Base-by-base conservation (phyloP, 31 red algal species). In the Porphyra umbilicalis region DNA sequence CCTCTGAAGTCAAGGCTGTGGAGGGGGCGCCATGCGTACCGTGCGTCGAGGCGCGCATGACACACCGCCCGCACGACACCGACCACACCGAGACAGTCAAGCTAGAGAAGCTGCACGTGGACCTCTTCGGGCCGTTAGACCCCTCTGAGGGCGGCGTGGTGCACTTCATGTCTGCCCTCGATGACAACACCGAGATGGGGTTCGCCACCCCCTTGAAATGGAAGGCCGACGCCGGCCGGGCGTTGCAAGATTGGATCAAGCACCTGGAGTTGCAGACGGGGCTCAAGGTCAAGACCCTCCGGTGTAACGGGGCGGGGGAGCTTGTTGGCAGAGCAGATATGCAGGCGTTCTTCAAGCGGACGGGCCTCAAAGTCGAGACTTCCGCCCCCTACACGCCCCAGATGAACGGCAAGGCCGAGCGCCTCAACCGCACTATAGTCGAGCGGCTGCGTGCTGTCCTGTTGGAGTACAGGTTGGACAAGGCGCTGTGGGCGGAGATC, bases 341-440 rank as follows among this genome's bases (percentile, higher is more conserved):
- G 76, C n/a, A 44, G 46, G 80, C 81, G 35, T 88, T 85, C 44
- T 83, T 93, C 32, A 14, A 81, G 34, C 1, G 46, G n/a, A 81
- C 78, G 34, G 82, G 85, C 38, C 85, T 93, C 68, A 33, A 35
- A 32, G 35, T 75, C 32, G 74, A 79, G 29, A 44, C 10, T 10
- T 36, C 90, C 3, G 78, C 42, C 32, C 81, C 85, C 68, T 85
- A 85, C 33, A 78, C 82, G 18, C 86, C 90, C 31, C 79, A 93
- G n/a, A 16, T 78, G 30, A 93, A 88, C 78, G 82, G 85, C 6
- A 40, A 85, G 2, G 82, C 85, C 0, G 86, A 93, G 68, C 82
- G 90, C 74, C 40, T 79, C 6, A 93, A 88, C 83, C 68, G 86
- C n/a, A 88, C 71, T 11, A 81, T 92, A 38, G 39, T 82, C 33